Conservation (phyloP, 306 rosid species). For the Erythrophleum fordii region DNA sequence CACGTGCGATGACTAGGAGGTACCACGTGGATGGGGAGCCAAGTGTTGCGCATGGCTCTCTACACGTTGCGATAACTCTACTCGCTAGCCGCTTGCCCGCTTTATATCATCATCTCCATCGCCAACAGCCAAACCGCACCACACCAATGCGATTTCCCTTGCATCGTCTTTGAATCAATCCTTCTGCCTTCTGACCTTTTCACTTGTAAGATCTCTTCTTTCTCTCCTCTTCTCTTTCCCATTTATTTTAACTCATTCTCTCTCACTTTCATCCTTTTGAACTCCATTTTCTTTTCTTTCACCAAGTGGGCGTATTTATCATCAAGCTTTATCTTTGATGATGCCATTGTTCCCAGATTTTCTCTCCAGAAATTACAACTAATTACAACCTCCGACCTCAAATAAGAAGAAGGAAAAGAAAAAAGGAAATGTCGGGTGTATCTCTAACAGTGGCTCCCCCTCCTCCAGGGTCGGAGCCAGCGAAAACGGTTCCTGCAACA, state of each 20-base stretch:
- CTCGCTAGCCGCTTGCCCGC: neutral
- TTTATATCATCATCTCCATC: neutral
- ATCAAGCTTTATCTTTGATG: neutral
- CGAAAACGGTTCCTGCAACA: neutral
- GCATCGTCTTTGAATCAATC: neutral
- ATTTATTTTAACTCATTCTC: neutral
- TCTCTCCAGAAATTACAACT: neutral
- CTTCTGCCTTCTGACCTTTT: neutral
- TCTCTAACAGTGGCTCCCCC: constrained; percentile 59
- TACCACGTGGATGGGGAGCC: constrained; percentile 2
- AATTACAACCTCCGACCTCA: neutral
- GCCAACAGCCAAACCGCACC: neutral
- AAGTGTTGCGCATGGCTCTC: constrained; percentile 33
- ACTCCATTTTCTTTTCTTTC: neutral
- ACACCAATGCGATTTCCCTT: neutral
- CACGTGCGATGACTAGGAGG: neutral
- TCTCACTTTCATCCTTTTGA: neutral
- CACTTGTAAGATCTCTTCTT: neutral
- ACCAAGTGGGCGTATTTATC: neutral
- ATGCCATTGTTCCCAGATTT: neutral
- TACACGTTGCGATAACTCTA: constrained; percentile 24
- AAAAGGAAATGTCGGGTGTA: constrained; percentile 62
- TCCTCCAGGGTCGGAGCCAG: constrained; percentile 30
- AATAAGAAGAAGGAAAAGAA: too few species aligned
- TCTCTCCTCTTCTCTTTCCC: too few species aligned